Evolutionary conservation across 768 basidiomycete species (phyloP), one percentile per base, ranked within the genome.

Genomic region (Crucibulum laeve): DNA sequence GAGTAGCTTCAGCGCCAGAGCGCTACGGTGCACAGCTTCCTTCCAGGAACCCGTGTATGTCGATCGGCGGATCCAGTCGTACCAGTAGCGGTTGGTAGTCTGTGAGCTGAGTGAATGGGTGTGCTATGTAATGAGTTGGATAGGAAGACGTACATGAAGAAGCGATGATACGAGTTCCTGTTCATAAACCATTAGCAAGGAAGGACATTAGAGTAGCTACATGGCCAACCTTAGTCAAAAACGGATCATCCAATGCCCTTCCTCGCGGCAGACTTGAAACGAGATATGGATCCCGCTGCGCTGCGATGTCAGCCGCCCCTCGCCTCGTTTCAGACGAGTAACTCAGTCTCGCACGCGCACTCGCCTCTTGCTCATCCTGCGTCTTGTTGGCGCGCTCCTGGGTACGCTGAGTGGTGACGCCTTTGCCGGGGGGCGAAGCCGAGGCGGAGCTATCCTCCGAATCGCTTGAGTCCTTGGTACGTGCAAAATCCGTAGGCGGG

Each of bases 21-120:
- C 95, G 45, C 90, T 92, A 18, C 94, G 80, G 56, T 91, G 81
- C 4, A 98, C 93, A 2, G 87, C 84, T 61, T 99, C 96, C 53
- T 94, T 87, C 96, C 96, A 99, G 13, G 91, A 79, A 0, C 95
- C 96, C 11, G 76, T 76, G 62, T 99, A 99, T 0, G 87, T 91
- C 25, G 87, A 91, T 51, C 79, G 77, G n/a, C 79, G 73, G 53
- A 96, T 84, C 94, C 94, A 97, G 17, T 78, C 67, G 48, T 81
- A 82, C 93, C 93, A 97, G 60, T 88, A 96, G 19, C 63, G 63
- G 49, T 82, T 82, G 3, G 94, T 96, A 4, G 79, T 75, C 79
- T 67, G 10, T 42, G 39, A 34, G 17, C 15, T 19, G 10, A 7
- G 2, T 24, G n/a, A 6, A 39, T 15, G 5, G 24, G 39, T 23